Evolutionary conservation across 768 basidiomycete genomes (phyloP).

Genomic region (Nevesoporus exiguus): DNA sequence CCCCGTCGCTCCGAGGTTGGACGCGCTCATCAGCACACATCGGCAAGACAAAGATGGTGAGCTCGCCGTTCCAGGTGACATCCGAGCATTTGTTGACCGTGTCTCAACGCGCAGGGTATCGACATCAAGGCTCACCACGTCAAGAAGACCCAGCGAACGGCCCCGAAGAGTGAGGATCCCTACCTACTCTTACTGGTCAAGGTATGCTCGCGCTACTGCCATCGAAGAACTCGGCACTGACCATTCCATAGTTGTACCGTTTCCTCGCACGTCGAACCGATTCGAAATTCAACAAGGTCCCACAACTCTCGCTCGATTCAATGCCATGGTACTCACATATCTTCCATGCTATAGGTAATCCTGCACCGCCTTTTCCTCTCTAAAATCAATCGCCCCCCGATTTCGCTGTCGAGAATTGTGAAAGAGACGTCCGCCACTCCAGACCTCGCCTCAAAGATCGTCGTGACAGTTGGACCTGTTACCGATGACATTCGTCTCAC

Average conservation of each 20-base stretch:
- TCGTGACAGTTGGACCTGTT: slow-evolving; percentile 88
- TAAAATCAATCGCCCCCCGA: slow-evolving; percentile 94
- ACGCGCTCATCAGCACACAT: slow-evolving; percentile 48
- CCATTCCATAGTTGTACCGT: slow-evolving; percentile 77
- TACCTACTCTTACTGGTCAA: slow-evolving; percentile 98
- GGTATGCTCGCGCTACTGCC: slow-evolving; percentile 43
- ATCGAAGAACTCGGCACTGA: slow-evolving; percentile 11
- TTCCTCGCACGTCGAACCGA: slow-evolving; percentile 98
- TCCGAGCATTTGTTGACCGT: slow-evolving; percentile 17
- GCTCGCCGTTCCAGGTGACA: slow-evolving; percentile 43
- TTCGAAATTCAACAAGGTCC: slow-evolving; percentile 91
- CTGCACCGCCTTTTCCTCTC: slow-evolving; percentile 96
- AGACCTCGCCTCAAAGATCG: slow-evolving; percentile 73
- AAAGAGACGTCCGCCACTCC: slow-evolving; percentile 70
- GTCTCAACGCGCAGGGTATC: slow-evolving; percentile 65
- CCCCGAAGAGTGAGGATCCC: slow-evolving; percentile 98
- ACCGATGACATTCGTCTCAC: slow-evolving; percentile 92
- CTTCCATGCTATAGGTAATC: slow-evolving; percentile 56
- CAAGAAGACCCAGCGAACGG: slow-evolving; percentile 93
- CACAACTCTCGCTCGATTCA: slow-evolving; percentile 4
- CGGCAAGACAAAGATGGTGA: slow-evolving; percentile 81
- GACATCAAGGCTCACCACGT: slow-evolving; percentile 96
- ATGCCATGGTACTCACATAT: slow-evolving; percentile 17
- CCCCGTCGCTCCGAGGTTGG: slow-evolving; percentile 35
- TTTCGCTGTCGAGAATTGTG: slow-evolving; percentile 90